Percentiles rank a stretch among this genome's conserved stretches.
phyloP scores from a whole-genome alignment of 805 yeast genomes.

The Cyberlindnera xylosilytica region DNA sequence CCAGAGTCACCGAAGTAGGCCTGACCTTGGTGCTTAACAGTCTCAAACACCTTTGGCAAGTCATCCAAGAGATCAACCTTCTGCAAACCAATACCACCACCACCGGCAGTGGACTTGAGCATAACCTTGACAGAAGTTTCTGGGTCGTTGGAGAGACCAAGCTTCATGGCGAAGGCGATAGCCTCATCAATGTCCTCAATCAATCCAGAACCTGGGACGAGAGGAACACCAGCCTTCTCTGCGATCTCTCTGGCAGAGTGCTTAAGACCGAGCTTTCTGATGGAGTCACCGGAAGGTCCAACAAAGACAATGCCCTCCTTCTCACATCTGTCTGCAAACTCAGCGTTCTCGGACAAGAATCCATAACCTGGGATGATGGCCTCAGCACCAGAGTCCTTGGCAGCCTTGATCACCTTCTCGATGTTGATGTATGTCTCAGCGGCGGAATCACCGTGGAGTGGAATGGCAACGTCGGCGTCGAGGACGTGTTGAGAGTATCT shows the following conservation, averaged over 20 bases:
- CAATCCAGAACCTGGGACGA: constrained; percentile 96
- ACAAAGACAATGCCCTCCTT: constrained; percentile 85
- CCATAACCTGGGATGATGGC: constrained; percentile 99
- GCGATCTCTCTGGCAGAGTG: constrained; percentile 98
- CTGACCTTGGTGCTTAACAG: constrained; percentile 92
- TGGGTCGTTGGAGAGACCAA: constrained; percentile 41
- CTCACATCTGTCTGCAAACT: constrained; percentile 84
- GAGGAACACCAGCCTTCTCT: constrained; percentile 84
- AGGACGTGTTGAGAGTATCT: constrained; percentile 83
- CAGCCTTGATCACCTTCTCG: constrained; percentile 83
- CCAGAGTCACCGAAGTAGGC: constrained; percentile 94
- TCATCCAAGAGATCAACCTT: constrained; percentile 83
- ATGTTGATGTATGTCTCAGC: constrained; percentile 87
- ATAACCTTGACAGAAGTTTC: constrained; percentile 73
- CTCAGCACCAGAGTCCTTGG: constrained; percentile 78
- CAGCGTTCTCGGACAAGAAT: constrained; percentile 93
- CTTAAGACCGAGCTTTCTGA: constrained; percentile 85
- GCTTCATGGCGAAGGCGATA: constrained; percentile 60
- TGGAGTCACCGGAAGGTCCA: constrained; percentile 96
- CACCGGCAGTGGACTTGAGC: constrained; percentile 98
- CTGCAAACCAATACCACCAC: constrained; percentile 98
- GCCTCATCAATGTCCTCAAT: constrained; percentile 75
- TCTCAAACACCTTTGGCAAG: constrained; percentile 77
- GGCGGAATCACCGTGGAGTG: constrained; percentile 78
- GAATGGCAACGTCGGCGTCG: constrained; percentile 77